These are phyloP conservation scores for Ustilago cynodontis DNA, from an alignment of 1,284 basidiomycete species.

Conservation along the genomic window DNA sequence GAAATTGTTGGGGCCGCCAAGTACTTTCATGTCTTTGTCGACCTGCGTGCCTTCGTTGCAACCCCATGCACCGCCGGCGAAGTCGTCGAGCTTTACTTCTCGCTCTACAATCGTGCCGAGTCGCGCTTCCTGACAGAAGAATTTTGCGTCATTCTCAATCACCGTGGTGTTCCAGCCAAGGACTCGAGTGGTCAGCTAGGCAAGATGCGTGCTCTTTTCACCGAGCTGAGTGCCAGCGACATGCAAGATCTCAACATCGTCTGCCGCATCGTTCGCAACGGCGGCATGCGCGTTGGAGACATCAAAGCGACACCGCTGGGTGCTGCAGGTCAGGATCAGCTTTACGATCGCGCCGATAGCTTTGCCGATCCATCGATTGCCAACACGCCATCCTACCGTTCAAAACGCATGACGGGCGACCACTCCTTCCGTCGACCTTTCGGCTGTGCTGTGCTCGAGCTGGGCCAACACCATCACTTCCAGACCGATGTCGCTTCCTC, in stretches of 20 bases:
- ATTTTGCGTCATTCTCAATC: conserved; percentile 88
- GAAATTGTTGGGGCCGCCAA: conserved; percentile 29
- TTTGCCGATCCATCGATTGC: conserved; percentile 44
- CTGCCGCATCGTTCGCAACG: conserved; percentile 89
- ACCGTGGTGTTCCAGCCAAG: conserved; percentile 85
- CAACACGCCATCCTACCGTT: conserved; percentile 45
- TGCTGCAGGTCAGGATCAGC: conserved; percentile 44
- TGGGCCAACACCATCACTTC: conserved; percentile 77
- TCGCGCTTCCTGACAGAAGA: conserved; percentile 91
- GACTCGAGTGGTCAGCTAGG: conserved; percentile 71
- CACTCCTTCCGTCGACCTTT: conserved; percentile 82
- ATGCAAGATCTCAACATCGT: conserved; percentile 74
- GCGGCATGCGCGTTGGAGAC: conserved; percentile 79
- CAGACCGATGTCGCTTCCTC: conserved; percentile 73
- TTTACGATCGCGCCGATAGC: conserved; percentile 22
- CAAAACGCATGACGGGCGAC: conserved; percentile 54
- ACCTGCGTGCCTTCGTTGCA: conserved; percentile 90
- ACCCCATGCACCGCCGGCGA: conserved; percentile 89
- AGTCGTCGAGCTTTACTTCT: conserved; percentile 91
- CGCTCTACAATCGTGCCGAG: conserved; percentile 87
- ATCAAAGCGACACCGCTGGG: conserved; percentile 66
- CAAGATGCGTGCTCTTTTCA: conserved; percentile 76
- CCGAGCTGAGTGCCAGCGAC: conserved; percentile 86
- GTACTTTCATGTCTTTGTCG: conserved; percentile 81
- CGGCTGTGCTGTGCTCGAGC: conserved; percentile 90